Evolutionary conservation across 306 rosid genomes (phyloP).

Genomic region (Citrullus mucosospermus): DNA sequence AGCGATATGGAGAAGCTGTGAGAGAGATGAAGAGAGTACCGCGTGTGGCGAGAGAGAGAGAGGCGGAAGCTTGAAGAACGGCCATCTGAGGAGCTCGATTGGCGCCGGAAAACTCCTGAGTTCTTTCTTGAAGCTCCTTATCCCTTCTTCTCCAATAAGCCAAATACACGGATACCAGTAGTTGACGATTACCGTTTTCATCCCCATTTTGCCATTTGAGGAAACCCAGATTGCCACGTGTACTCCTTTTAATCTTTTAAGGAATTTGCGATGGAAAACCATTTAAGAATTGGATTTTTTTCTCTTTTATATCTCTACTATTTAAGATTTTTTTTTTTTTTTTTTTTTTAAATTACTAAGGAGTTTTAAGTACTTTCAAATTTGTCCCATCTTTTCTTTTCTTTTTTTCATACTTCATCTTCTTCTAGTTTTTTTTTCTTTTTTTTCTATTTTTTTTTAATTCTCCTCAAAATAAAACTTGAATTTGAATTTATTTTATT

Average conservation of each 20-base stretch:
- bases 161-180: not conserved
- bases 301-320: too few relatives aligned
- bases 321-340: too few relatives aligned
- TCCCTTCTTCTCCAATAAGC: conserved; percentile 31
- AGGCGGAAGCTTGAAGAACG: conserved; percentile 42
- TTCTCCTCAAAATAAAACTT: too few relatives aligned
- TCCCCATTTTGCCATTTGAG: not conserved
- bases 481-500: too few relatives aligned
- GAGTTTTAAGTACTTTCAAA: too few relatives aligned
- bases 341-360: too few relatives aligned
- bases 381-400: too few relatives aligned
- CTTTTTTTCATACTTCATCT: too few relatives aligned
- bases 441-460: too few relatives aligned
- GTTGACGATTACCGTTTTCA: not conserved
- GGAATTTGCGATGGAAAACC: too few relatives aligned
- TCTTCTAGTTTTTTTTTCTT: too few relatives aligned
- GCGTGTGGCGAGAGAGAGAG: conserved; percentile 39
- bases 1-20: not conserved
- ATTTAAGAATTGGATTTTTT: too few relatives aligned
- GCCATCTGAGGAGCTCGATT: conserved; percentile 21
- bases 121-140: not conserved
- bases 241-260: not conserved
- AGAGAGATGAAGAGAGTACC: conserved; percentile 21
- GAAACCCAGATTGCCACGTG: not conserved
- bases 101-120: not conserved